A percentile compares a stretch with the other conserved stretches of the same genome.
Conservation (phyloP, 768 basidiomycete species). For the Infundibulicybe gibba region DNA sequence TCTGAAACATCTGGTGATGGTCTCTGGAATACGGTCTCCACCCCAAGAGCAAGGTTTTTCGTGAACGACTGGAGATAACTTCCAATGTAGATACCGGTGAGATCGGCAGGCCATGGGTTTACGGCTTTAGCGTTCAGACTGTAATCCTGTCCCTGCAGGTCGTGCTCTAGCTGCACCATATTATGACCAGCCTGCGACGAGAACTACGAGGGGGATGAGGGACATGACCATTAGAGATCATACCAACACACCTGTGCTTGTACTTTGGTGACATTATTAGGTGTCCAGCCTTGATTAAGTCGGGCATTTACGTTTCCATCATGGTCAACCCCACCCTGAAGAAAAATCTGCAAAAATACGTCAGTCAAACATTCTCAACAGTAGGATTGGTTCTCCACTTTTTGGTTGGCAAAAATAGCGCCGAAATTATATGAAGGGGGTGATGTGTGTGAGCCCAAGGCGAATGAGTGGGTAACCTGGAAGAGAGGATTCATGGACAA, state of each 20-base stretch:
- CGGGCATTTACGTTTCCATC: slow-evolving; percentile 88
- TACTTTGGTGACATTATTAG: slow-evolving; percentile 74
- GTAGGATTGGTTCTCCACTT: slow-evolving; percentile 38
- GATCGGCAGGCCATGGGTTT: slow-evolving; percentile 86
- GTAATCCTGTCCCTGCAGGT: slow-evolving; percentile 87
- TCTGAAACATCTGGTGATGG: slow-evolving; percentile 72
- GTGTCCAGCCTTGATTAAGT: slow-evolving; percentile 86
- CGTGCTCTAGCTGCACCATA: slow-evolving; percentile 93
- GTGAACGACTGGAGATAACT: slow-evolving; percentile 92
- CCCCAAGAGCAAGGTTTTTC: slow-evolving; percentile 83
- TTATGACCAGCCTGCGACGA: slow-evolving; percentile 76
- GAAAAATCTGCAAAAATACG: slow-evolving; percentile 58
- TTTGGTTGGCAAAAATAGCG: slow-evolving; percentile 84
- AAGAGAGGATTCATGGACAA: slow-evolving; percentile 93
- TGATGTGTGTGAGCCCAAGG: slow-evolving; percentile 80
- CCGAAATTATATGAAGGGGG: slow-evolving; percentile 93
- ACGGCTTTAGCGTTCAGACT: slow-evolving; percentile 82
- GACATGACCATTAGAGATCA: not conserved
- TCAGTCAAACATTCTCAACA: slow-evolving; percentile 17
- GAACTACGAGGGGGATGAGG: slow-evolving; percentile 46
- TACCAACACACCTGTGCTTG: slow-evolving; percentile 72
- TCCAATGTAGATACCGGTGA: slow-evolving; percentile 88
- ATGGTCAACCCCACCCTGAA: slow-evolving; percentile 93
- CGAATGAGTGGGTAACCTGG: slow-evolving; percentile 97
- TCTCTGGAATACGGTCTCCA: slow-evolving; percentile 82